phyloP scores from a whole-genome alignment of 768 basidiomycete species.

The Suillus clintonianus region DNA sequence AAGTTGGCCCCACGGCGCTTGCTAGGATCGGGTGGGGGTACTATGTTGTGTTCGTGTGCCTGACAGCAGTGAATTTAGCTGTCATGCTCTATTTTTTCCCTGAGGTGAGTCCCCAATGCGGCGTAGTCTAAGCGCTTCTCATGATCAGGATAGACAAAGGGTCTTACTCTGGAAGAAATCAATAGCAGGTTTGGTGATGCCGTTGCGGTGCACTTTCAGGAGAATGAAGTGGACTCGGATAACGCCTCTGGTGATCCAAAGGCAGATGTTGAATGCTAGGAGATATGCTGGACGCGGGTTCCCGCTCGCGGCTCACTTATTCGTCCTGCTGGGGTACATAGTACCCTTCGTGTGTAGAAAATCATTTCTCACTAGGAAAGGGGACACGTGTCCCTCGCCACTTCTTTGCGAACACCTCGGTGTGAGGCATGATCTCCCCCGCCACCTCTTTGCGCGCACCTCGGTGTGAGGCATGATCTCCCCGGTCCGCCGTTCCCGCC shows the following conservation, averaged over 20 bases:
- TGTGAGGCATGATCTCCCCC: neutral
- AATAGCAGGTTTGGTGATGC: slow-evolving; percentile 4
- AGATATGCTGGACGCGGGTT: neutral
- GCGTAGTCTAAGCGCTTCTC: neutral
- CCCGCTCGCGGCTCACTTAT: neutral
- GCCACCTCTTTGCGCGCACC: neutral
- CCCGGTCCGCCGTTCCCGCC: neutral
- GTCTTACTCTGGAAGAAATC: slow-evolving; percentile 5
- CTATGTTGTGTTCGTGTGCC: neutral
- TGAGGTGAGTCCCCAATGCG: neutral
- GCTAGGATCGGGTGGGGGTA: neutral
- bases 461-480: neutral
- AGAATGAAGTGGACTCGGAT: neutral
- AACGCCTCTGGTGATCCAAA: neutral
- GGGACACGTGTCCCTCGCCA: neutral
- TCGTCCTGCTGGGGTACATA: neutral
- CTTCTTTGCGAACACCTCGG: neutral
- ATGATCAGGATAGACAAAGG: neutral
- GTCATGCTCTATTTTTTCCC: neutral
- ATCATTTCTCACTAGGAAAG: neutral
- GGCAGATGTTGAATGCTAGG: neutral
- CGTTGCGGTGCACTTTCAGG: slow-evolving; percentile 4
- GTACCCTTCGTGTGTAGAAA: neutral
- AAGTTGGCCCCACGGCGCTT: neutral
- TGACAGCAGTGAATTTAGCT: neutral